Evolutionary conservation across 2,329 filamentous ascomycete genomes (phyloP).

Genomic region (Cercospora berteroae): DNA sequence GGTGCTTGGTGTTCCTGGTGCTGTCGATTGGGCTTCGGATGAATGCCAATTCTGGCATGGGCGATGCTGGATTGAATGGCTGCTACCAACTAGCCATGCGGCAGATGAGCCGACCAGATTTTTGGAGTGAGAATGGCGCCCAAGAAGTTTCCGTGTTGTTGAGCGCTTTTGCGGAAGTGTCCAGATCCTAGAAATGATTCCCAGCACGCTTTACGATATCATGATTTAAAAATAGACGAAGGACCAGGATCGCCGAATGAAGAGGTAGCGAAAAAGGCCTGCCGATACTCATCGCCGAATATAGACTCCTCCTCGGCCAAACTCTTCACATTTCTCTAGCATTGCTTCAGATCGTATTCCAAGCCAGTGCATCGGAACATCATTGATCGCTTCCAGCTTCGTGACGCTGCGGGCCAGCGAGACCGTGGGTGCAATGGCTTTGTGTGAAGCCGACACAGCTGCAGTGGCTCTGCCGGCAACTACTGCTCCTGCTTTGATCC

Average conservation of each 20-base stretch:
- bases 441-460: slow-evolving; percentile 5
- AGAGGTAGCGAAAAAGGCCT: background rate
- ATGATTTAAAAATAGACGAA: background rate
- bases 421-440: slow-evolving; percentile 6
- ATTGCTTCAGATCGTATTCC: slow-evolving; percentile 8
- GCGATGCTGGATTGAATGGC: background rate
- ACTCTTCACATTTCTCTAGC: background rate
- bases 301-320: slow-evolving; percentile 11
- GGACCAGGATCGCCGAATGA: background rate
- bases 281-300: background rate
- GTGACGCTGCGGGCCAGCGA: slow-evolving; percentile 8
- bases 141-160: slow-evolving; percentile 10
- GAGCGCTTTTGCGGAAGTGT: slow-evolving; percentile 2
- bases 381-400: background rate
- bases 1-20: slow-evolving; percentile 16
- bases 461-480: slow-evolving; percentile 10
- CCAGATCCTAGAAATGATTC: background rate
- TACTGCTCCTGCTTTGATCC: slow-evolving; percentile 14
- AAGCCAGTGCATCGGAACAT: slow-evolving; percentile 11
- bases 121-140: slow-evolving; percentile 17
- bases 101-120: slow-evolving; percentile 15
- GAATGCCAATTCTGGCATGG: slow-evolving; percentile 1
- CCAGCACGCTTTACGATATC: background rate
- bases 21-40: slow-evolving; percentile 15
- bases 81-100: slow-evolving; percentile 16